Evolutionary conservation across 2,329 filamentous ascomycete species (phyloP).

Genomic region (Hypoxylon sp.): DNA sequence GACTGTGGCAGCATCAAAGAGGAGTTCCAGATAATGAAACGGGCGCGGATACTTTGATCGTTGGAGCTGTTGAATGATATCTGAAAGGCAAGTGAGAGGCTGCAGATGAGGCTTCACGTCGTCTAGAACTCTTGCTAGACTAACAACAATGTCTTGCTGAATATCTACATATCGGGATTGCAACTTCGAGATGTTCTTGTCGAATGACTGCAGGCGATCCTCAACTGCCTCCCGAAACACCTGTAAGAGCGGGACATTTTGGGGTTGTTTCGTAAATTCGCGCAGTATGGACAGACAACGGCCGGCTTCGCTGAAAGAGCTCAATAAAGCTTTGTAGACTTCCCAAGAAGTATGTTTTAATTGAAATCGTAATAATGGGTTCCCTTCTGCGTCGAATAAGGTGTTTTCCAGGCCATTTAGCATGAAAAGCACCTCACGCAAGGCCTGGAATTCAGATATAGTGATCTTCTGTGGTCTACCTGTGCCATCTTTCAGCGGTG

Average conservation of each 20-base stretch:
- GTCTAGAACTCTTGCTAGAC: conserved; percentile 73
- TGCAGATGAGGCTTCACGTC: conserved; percentile 69
- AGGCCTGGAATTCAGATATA: conserved; percentile 79
- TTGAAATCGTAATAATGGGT: conserved; percentile 61
- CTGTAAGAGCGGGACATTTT: conserved; percentile 74
- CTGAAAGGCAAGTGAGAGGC: conserved; percentile 72
- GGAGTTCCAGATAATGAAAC: conserved; percentile 82
- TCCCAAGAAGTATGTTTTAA: conserved; percentile 66
- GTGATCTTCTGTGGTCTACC: conserved; percentile 58
- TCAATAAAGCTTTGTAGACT: conserved; percentile 64
- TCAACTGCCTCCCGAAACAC: conserved; percentile 78
- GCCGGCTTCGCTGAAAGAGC: conserved; percentile 64
- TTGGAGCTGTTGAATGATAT: conserved; percentile 72
- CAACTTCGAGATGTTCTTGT: conserved; percentile 69
- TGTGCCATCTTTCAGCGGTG: conserved; percentile 50
- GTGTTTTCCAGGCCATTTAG: conserved; percentile 82
- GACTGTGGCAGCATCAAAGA: conserved; percentile 79
- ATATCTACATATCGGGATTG: conserved; percentile 73
- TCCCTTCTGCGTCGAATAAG: conserved; percentile 70
- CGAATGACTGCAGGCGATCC: conserved; percentile 70
- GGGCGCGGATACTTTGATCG: conserved; percentile 65
- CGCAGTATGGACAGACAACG: conserved; percentile 64
- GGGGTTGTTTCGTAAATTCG: conserved; percentile 59
- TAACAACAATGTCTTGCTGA: conserved; percentile 71
- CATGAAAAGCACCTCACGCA: conserved; percentile 89